phyloP scores from a whole-genome alignment of 257 asterid species.

The Solanum rostratum region DNA sequence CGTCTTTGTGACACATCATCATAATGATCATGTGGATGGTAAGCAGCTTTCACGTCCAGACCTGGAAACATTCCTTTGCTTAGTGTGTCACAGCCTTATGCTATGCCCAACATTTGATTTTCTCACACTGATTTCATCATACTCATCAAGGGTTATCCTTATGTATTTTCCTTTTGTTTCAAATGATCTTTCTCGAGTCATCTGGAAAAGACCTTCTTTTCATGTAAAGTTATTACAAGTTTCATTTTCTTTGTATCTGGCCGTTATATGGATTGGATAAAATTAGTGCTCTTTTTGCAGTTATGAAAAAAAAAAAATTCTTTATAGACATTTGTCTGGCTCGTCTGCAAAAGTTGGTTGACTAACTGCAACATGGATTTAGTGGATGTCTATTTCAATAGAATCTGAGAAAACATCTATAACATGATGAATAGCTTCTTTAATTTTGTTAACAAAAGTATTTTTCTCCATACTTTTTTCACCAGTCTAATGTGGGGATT shows the following conservation, averaged over 20 bases:
- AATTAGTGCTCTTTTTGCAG: not conserved
- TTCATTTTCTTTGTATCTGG: not conserved
- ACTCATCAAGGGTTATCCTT: not conserved
- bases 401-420: not conserved
- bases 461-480: not conserved
- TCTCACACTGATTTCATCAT: not conserved
- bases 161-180: not conserved
- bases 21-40: conserved; percentile 91
- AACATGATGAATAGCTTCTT: not conserved
- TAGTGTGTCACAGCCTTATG: not conserved
- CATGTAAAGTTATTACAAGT: not conserved
- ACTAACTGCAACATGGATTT: not conserved
- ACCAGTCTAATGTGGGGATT: not conserved
- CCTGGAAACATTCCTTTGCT: not conserved
- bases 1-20: conserved; percentile 91
- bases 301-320: not conserved
- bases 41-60: conserved; percentile 10
- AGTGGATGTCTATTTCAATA: not conserved
- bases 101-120: not conserved
- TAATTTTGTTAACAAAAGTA: not conserved
- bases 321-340: not conserved
- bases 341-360: not conserved
- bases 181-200: not conserved
- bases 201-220: not conserved
- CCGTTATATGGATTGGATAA: not conserved